A percentile compares a stretch with the other conserved stretches of the same genome.
Conservation (phyloP, 352 stramenopile genomes). For the Pythium grandisporangium region DNA sequence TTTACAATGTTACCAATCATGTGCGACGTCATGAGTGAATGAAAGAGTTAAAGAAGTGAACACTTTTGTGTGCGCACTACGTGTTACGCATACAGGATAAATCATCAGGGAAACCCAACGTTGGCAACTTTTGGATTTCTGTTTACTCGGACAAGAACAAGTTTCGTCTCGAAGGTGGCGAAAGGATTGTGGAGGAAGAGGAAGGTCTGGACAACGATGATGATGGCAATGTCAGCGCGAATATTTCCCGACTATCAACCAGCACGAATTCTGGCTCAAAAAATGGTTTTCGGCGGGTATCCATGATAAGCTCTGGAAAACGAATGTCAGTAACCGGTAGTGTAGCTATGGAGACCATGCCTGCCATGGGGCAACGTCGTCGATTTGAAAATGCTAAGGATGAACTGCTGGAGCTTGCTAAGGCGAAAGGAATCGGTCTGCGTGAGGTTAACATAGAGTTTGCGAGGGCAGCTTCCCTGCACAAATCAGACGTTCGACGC, state of each 20-base stretch:
- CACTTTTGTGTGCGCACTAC: too few relatives aligned
- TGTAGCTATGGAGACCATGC: conserved; percentile 18
- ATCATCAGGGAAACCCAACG: conserved; percentile 60
- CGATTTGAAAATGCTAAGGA: conserved; percentile 71
- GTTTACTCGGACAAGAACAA: conserved; percentile 63
- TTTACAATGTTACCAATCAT: too few relatives aligned
- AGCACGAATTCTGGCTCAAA: conserved; percentile 6
- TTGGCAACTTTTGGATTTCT: conserved; percentile 76
- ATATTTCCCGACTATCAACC: too few relatives aligned
- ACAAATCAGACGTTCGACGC: conserved; percentile 43
- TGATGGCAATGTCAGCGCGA: conserved; percentile 4
- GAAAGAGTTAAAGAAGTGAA: too few relatives aligned
- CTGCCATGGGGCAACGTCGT: conserved; percentile 29
- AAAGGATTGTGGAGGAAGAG: conserved; percentile 75
- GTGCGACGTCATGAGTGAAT: too few relatives aligned
- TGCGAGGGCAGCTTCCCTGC: conserved; percentile 30
- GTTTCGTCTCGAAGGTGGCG: conserved; percentile 62
- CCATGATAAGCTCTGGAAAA: conserved; percentile 18
- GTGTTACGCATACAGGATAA: too few relatives aligned
- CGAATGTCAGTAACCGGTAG: conserved; percentile 18
- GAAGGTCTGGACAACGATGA: conserved; percentile 64
- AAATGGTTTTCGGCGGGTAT: background rate
- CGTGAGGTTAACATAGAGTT: conserved; percentile 64
- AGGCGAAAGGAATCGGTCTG: conserved; percentile 52
- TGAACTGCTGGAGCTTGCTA: conserved; percentile 50